Evolutionary conservation across 2,329 filamentous ascomycete species (phyloP), one percentile per base, ranked within the genome.

Genomic region (Neonectria magnoliae): DNA sequence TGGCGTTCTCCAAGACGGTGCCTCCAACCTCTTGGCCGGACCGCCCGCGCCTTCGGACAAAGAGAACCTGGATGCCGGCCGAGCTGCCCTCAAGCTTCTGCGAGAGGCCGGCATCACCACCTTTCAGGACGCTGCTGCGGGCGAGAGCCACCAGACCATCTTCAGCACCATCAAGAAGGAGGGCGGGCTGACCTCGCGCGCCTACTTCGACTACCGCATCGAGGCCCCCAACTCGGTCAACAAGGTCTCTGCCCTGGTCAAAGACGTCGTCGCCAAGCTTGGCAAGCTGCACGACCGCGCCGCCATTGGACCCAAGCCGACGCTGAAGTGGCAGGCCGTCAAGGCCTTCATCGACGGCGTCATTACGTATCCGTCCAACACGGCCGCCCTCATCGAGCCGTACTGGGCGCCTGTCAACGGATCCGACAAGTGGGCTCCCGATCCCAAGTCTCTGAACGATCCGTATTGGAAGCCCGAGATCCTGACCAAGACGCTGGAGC

Each of bases 321-420:
- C 68, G 0, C 63, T 75, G 1, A 75, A 75, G 45, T 75, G 72
- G 71, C 73, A 75, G 27, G 70, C 73, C 2, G 60, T 75, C 62
- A 75, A 75, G 66, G 68, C 70, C 2, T 75, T 71, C 8, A 64
- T 75, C 18, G 73, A 75, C 10, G 73, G 73, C 3, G 70, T 75
- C 42, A 75, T 75, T 9, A 68, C 70, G 0, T 75, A 75, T 41
- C 73, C 73, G 1, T 66, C 73, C 27, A 75, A 74, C 29, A 75
- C 73, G 0, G 73, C 72, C 1, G 73, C 72, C 5, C 57, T 75
- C 2, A 70, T 75, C 13, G 72, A 75, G 20, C 73, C 73, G 0
- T 75, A 75, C 38, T 68, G 68, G 62, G 50, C 57, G 0, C 72
- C 71, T 0, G 60, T 72, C 53, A 65, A 70, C 27, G 65, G 64